Evolutionary conservation across 331 rosid species (phyloP), one percentile per base, ranked within the genome.

Genomic region (Rosa hybrid): DNA sequence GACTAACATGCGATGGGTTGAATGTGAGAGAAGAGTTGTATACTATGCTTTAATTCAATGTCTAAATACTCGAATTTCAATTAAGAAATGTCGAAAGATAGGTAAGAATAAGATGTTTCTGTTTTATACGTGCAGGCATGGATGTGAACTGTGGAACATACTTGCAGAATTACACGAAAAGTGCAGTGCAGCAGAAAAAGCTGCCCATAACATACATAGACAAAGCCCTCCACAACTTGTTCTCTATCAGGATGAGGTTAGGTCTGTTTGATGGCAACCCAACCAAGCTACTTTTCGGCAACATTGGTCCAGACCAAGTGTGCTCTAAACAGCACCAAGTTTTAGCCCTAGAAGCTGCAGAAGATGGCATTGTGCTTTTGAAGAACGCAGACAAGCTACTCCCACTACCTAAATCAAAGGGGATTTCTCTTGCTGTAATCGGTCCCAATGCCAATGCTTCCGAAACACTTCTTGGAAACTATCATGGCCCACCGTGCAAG

Each of bases 221-320:
- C 90, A 85, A 91, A 63, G 98, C 98, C 13, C 97, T 94, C 68
- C 86, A 46, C 75, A 94, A 90, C 82, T 88, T 94, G 0, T 94
- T 92, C 78, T 48, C 94, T 5, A 79, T 90, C 8, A 86, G 98
- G 88, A 92, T 94, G 70, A 84, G 98, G 72, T 72, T 94, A 59
- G 98, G 98, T 44, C 84, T 94, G 17, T 90, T 94, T 67, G 89
- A 92, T 34, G 98, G 98, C 71, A 88, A 86, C 68, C 98, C 98
- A 23, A 5, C 85, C 18, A 81, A 90, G 21, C 88, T 82, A 21
- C 70, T 57, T 21, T 92, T 18, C 59, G 97, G 97, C 65, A 70
- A 71, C 5, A 90, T 94, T 23, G 97, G 94, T 77, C 89, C 94
- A 1, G 53, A 81, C 74, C 84, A 87, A 65, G 95, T 91, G 3